Base-by-base conservation (phyloP, 768 basidiomycete genomes). In the Lactifluus hygrophoroides region DNA sequence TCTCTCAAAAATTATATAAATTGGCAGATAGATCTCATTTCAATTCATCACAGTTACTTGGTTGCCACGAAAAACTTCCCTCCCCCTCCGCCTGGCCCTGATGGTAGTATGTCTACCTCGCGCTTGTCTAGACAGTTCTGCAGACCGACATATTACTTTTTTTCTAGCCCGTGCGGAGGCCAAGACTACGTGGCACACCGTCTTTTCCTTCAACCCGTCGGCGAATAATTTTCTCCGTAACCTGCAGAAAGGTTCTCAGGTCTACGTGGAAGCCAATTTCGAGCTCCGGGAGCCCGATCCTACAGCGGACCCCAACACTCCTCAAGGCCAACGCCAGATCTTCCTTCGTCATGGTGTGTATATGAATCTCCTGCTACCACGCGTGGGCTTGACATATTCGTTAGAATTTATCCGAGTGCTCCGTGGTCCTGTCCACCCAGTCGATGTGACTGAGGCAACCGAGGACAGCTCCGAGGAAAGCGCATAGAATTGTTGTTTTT, bases 221-320 rank as follows among this genome's bases (percentile, higher is more conserved):
- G 65, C 81, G n/a, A 85, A 84, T 63, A 81, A 75, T 58, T 89
- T 80, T 66, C 79, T 94, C 35, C 76, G 73, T 58, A 81, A 72
- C 43, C 68, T 94, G 40, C 78, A 71, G 65, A 88, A 88, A 63
- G 91, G 91, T 5, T 73, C 80, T 49, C 82, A 75, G 57, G 90
- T 94, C 17, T 92, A 83, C 60, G 90, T 89, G 35, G 91, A 94
- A 69, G 84, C 90, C 28, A 77, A 75, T 64, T 91, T 79, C 60
- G 89, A 91, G 69, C 70, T 92, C 23, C 80, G 84, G 38, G 87
- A 91, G 58, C 80, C 89, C 9, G 85, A 86, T 40, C 70, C 77
- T 6, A 76, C 73, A 38, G 81, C 87, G 13, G 87, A 90, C 51
- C 76, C 87, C 2, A 71, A 77, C 50, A 80, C 86, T 0, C 80